Base-by-base conservation (phyloP, 768 basidiomycete genomes). In the Coprinopsis marcescibilis region DNA sequence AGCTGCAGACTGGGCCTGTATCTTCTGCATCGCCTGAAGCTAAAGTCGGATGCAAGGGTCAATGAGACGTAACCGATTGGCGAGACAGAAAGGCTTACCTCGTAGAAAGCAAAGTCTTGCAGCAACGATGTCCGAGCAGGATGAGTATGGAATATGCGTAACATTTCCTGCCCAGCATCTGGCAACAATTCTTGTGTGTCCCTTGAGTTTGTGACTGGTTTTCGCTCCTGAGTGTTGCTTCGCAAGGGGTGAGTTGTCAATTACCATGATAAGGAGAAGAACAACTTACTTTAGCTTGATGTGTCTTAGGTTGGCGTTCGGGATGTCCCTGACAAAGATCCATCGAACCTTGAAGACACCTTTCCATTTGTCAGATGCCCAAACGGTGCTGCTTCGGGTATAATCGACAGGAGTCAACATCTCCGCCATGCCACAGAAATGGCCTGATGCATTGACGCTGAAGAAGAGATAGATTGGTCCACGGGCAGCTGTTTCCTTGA, bases 341-440 rank as follows among this genome's bases (percentile, higher is more conserved):
- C 96, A 98, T 47, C 85, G 79, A 20, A 99, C 91, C 68, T 94
- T 95, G 74, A 99, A 96, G 43, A 98, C 91, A 19, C 96, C 96
- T 65, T 99, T 98, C 96, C 96, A 99, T 63, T 99, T 99, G 67
- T 98, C 94, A 26, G 94, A 94, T 1, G 94, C 94, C 96, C 96
- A 99, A 15, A 99, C 96, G 1, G 87, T 97, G 52, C 89, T 93
- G 61, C 90, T 92, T 49, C 86, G 78, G 4, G 88, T 86, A 63
- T 98, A 94, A 62, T 98, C 95, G 29, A 98, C 92, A 10, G 89
- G 87, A 6, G 92, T 95, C 57, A 95, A 66, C 95, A 98, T 97
- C 66, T 96, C 93, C 1, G 95, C 95, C 80, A 98, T 92, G 27
- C 95, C 95, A 57, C 95, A 97, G 66, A 98, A 98, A 64, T 98